Base-by-base conservation (phyloP, 371 early-diverging fungal genomes). In the Lichtheimia ramosa region DNA sequence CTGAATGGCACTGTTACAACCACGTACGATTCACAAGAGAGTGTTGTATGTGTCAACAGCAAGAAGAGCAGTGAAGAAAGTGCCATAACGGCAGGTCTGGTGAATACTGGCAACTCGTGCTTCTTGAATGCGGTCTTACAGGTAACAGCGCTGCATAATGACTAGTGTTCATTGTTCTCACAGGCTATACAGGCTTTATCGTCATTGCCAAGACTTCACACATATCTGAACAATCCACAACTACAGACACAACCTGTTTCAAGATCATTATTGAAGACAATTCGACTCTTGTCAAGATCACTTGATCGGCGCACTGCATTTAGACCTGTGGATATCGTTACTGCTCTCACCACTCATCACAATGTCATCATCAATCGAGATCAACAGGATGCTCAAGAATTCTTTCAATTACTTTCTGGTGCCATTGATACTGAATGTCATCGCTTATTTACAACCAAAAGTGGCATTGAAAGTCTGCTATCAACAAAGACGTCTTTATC, bases 301-400 rank as follows among this genome's bases (percentile, higher is more conserved):
- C 46, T 65, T 8, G 24, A 61, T 5, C 58, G 66, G 21, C 56
- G 64, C 10, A 23, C 56, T 0, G 39, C 66, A 20, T 74, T 79
- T 51, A 51, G 62, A n/a, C 79, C 79, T 0, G 61, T 34, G 10
- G 74, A 71, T 18, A 56, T 79, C 25, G 69, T 76, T 0, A 50
- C 61, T 0, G 66, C 71, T 23, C 42, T 79, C 42, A 58, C 61
- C 6, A 66, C 74, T 4, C 24, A 40, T 25, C 70, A 71, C 34
- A 60, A 59, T 41, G 66, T 63, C 7, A 61, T 89, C 24, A 76
- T 85, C 64, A 88, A 89, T 60, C 81, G 79, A 54, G 88, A 89
- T 61, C 92, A 92, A 57, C 89, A 96, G 77, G 96, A 96, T 66
- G 96, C 96, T 2, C 96, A 96, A 66, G 96, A 96, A 66, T 79